Percentiles rank a stretch among this genome's conserved stretches.
Conservation (phyloP, 495 filamentous ascomycete species). For the Bombardia bombarda region DNA sequence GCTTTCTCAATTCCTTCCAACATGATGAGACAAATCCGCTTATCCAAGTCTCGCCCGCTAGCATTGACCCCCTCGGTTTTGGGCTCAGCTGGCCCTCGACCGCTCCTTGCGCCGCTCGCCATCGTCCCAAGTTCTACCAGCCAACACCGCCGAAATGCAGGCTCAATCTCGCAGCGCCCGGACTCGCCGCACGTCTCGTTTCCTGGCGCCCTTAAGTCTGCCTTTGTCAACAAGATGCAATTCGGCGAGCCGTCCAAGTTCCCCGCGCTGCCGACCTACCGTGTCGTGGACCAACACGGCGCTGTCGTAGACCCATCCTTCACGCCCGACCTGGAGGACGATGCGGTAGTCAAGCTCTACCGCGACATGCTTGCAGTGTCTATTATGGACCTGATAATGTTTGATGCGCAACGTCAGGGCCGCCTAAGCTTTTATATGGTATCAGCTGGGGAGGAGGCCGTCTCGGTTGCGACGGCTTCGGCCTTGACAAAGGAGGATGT, state of each 20-base stretch:
- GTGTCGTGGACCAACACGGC: conserved; percentile 78
- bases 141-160: conserved; percentile 14
- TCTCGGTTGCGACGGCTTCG: conserved; percentile 77
- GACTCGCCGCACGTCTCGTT: conserved; percentile 73
- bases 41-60: no score
- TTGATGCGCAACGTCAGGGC: conserved; percentile 73
- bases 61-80: no score
- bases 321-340: conserved; percentile 55
- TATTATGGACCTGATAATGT: conserved; percentile 93
- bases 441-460: conserved; percentile 91
- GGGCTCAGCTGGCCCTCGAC: not conserved
- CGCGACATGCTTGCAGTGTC: conserved; percentile 62
- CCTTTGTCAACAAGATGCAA: conserved; percentile 70
- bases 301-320: conserved; percentile 63
- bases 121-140: not conserved
- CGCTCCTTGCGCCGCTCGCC: not conserved
- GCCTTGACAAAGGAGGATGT: conserved; percentile 78
- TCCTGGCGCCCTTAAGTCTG: conserved; percentile 89
- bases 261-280: conserved; percentile 76
- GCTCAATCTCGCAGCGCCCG: conserved; percentile 53
- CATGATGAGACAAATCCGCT: no score
- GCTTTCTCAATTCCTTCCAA: not conserved
- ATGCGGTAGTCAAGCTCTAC: conserved; percentile 60
- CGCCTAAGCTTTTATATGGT: conserved; percentile 97
- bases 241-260: conserved; percentile 64